Base-by-base conservation (phyloP, 2,329 filamentous ascomycete genomes). In the Aureobasidium musti region DNA sequence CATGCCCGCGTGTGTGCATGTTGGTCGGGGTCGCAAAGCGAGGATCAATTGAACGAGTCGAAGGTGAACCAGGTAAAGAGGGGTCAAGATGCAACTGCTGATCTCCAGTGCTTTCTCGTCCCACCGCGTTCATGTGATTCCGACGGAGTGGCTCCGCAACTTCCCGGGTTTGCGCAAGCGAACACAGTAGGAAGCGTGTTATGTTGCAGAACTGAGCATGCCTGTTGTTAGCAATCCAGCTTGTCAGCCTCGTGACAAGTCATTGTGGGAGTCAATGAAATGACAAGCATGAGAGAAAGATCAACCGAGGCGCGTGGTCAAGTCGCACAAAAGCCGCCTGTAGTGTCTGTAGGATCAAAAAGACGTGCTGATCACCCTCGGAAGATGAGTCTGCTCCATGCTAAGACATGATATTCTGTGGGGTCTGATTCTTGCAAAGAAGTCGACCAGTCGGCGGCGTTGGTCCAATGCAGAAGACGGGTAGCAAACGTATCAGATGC, bases 381-480 rank as follows among this genome's bases (percentile, higher is more conserved):
- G 8, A 39, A 5, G 6, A 63, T n/a, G 1, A 33, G 23, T 30
- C 21, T 47, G 13, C 41, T 41, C 14, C 53, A 57, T 17, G 14
- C 19, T 5, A 10, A 37, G 28, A 63, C n/a, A n/a, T 17, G 21
- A 17, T 6, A 21, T 2, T 8, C 23, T 37, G 56, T 35, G 41
- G 41, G 41, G 41, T 60, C 11, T 19, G 37, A 10, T 37, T 5
- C 35, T n/a, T 23, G 28, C 28, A 41, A 52, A 23, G 52, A 52
- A 52, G 45, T 28, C 52, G 59, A 63, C 59, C 45, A 63, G 59
- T 52, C 59, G 59, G 59, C 33, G 30, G 23, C 17, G 39, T 39
- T 14, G 43, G 52, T 52, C 30, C 7, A n/a, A 0, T 50, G 21
- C 39, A 43, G 30, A 6, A 23, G 35, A 60, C 56, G 39, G 39